Evolutionary conservation across 495 filamentous ascomycete genomes (phyloP).

Genomic region (Neurospora sp.): DNA sequence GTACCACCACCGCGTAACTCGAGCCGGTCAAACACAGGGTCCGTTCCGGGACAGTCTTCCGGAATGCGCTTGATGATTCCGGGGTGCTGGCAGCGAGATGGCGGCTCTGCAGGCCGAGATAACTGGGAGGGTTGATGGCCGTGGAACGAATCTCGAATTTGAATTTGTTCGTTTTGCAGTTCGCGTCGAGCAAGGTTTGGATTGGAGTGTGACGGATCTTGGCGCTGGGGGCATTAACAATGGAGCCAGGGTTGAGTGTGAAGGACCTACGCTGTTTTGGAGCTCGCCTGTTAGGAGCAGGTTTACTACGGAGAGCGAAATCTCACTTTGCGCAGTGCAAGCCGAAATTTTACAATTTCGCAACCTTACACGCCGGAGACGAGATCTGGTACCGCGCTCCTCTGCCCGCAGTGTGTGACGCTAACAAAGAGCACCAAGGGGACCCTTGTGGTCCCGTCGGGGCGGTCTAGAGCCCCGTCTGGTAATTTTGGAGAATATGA

Average conservation of each 20-base stretch:
- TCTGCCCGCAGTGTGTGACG: not conserved
- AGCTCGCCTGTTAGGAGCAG: not conserved
- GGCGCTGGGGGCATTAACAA: not conserved
- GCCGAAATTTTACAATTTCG: not conserved
- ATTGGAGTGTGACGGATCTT: not conserved
- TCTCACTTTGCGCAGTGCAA: not conserved
- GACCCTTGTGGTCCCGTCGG: not conserved
- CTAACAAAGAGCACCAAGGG: not conserved
- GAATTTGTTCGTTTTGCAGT: not conserved
- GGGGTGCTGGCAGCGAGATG: not conserved
- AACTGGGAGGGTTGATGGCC: not conserved
- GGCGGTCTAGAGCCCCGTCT: not conserved
- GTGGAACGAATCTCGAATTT: not conserved
- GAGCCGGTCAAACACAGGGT: not conserved
- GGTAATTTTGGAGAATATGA: not conserved
- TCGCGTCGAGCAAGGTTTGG: not conserved
- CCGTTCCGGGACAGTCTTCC: not conserved
- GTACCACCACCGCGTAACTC: not conserved
- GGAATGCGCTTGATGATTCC: not conserved
- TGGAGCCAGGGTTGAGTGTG: not conserved
- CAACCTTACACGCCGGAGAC: not conserved
- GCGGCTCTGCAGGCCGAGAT: not conserved
- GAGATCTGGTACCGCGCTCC: not conserved
- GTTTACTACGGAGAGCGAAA: not conserved
- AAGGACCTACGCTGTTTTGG: not conserved